phyloP scores from a whole-genome alignment of 257 asterid species.

The Ajuga chamaepitys region DNA sequence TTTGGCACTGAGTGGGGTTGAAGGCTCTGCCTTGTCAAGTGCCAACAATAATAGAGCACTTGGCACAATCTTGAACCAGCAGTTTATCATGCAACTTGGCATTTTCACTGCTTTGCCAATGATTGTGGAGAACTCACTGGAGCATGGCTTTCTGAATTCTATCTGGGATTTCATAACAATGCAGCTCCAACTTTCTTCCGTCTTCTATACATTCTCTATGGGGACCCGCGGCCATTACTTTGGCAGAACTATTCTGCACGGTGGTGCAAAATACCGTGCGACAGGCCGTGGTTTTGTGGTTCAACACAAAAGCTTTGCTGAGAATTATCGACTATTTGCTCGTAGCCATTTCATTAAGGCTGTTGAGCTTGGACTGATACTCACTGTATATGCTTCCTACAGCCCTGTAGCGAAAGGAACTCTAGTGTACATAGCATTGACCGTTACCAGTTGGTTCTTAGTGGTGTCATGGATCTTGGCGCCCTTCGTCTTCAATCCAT shows the following conservation, averaged over 20 bases:
- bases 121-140: conserved; percentile 94
- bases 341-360: conserved; percentile 98
- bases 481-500: conserved; percentile 87
- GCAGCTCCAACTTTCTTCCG: conserved; percentile 97
- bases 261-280: conserved; percentile 98
- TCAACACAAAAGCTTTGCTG: conserved; percentile 87
- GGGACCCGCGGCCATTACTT: conserved; percentile 99
- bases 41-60: conserved; percentile 74
- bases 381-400: conserved; percentile 80
- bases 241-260: conserved; percentile 96
- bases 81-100: conserved; percentile 92
- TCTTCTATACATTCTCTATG: conserved; percentile 94
- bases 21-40: conserved; percentile 46
- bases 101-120: conserved; percentile 91
- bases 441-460: conserved; percentile 95
- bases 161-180: conserved; percentile 91
- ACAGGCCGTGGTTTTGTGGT: conserved; percentile 99
- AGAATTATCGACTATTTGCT: conserved; percentile 82
- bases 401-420: conserved; percentile 85
- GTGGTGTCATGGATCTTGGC: conserved; percentile 91
- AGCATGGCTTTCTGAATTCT: conserved; percentile 89
- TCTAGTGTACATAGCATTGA: conserved; percentile 76
- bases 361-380: conserved; percentile 87
- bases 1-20: conserved; percentile 93
- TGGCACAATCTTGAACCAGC: conserved; percentile 94